These are phyloP conservation scores for Cornus suecica DNA, from an alignment of 148 eudicot genomes.

Conservation along the genomic window DNA sequence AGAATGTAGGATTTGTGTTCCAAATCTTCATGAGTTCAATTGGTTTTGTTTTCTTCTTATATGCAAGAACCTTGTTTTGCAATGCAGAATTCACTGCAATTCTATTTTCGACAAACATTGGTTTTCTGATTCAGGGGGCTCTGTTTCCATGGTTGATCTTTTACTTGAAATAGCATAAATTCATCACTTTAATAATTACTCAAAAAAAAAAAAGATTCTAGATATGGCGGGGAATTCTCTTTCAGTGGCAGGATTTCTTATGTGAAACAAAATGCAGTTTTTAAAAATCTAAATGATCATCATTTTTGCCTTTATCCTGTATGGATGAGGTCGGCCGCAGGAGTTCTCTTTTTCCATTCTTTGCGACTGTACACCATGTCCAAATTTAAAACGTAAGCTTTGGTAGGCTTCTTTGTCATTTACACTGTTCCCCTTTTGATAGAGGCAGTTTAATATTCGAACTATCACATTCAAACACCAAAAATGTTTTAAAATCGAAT, in stretches of 20 bases:
- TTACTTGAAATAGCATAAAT: neutral
- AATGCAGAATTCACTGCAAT: too few species aligned
- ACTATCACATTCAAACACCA: conserved; percentile 6
- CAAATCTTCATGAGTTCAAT: neutral
- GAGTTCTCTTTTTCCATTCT: too few species aligned
- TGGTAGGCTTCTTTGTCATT: too few species aligned
- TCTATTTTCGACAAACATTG: neutral
- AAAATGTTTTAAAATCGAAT: conserved; percentile 6
- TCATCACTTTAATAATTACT: neutral
- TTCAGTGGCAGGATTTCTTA: neutral
- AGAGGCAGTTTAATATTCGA: neutral
- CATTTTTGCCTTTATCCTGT: too few species aligned
- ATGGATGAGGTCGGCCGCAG: too few species aligned
- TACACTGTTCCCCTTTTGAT: too few species aligned
- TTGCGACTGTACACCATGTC: too few species aligned
- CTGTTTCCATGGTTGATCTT: neutral
- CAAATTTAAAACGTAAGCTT: too few species aligned
- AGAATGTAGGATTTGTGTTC: neutral
- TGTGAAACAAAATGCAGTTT: neutral
- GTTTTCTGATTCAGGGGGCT: neutral
- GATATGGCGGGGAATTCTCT: neutral
- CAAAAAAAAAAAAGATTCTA: neutral
- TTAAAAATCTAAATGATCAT: too few species aligned
- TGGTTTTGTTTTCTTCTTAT: neutral
- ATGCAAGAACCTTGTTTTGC: neutral